Base-by-base conservation (phyloP, 2,329 filamentous ascomycete species). In the Eutypella sp. region DNA sequence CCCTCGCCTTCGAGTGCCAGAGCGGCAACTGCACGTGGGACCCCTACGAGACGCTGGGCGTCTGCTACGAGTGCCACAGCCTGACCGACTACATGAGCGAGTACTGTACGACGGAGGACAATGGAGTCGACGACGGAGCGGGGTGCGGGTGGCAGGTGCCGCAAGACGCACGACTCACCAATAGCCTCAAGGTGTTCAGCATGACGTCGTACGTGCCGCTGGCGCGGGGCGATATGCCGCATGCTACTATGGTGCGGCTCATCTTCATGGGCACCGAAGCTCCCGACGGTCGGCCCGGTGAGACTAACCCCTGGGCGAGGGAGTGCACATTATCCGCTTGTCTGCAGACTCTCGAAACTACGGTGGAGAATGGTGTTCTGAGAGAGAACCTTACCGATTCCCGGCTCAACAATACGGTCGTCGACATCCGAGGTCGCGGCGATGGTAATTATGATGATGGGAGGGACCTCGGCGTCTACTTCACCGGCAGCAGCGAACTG, bases 201-300 rank as follows among this genome's bases (percentile, higher is more conserved):
- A 63, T 65, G 59, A 63, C 63, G 2, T 58, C 61, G 0, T 38
- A 59, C 10, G 57, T 65, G 27, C 59, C 60, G 3, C 33, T 49
- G 3, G 53, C 51, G 1, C 44, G 46, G 2, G 59, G 61, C 13
- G 57, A 59, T 41, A 51, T 55, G 39, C 50, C 62, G 3, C 61
- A 61, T 44, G 62, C 60, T 3, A 62, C 57, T 10, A 63, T 65
- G 33, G 51, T 64, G 52, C 56, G 56, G 19, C 53, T 65, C n/a
- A 52, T 62, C 1, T 65, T 65, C 49, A 62, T 65, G 58, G 62
- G 62, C 24, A 62, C 60, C 13, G 62, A 65, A 40, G 46, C 56
- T 11, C 50, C 53, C 36, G 44, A 53, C 31, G 59, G 56, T 1
- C 41, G 36, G 2, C 46, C 59, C 0, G 57, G 55, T 3, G 57